Evolutionary conservation across 2,329 filamentous ascomycete genomes (phyloP), one percentile per base, ranked within the genome.

Genomic region (Xylariaceae sp.): DNA sequence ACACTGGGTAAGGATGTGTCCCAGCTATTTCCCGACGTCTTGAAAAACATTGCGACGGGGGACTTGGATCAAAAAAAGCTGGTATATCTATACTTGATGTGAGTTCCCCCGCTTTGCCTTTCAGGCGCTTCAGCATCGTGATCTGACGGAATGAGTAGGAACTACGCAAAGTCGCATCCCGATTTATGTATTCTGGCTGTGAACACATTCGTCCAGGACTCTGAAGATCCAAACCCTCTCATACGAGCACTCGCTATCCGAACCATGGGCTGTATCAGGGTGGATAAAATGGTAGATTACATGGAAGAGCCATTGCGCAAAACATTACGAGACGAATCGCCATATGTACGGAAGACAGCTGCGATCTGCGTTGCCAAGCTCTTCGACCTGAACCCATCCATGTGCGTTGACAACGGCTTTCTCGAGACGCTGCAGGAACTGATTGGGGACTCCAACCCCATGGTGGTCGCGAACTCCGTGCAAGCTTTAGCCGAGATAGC

Each of bases 271-370:
- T 97, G 94, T 69, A 97, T 99, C 66, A 80, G 94, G 54, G 94
- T 99, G 53, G 94, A 97, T 65, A 99, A 99, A 74, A 99, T 99
- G 90, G 90, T 97, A 62, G 94, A 99, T 70, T 99, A 99, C 72
- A 97, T 99, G 92, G 94, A 97, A 72, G 94, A 99, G 68, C 94
- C 94, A 11, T 74, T 99, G 60, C 84, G 94, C 65, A 99, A 99
- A 76, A 99, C 94, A 9, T 77, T 99, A 63, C 85, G 91, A 72
- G 94, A 99, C 74, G 94, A 99, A 73, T 97, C 92, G 47, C 94
- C 94, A 0, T 99, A 99, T 72, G 94, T 99, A 58, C 88, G 94
- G 65, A 99, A 99, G 76, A 99, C 94, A 1, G 94, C 94, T 43
- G 94, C 92, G 41, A 94, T 99, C 62, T 97, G 94, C 70, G 94